Evolutionary conservation across 2,329 filamentous ascomycete genomes (phyloP), one percentile per base, ranked within the genome.

Genomic region (Neurospora sp.): DNA sequence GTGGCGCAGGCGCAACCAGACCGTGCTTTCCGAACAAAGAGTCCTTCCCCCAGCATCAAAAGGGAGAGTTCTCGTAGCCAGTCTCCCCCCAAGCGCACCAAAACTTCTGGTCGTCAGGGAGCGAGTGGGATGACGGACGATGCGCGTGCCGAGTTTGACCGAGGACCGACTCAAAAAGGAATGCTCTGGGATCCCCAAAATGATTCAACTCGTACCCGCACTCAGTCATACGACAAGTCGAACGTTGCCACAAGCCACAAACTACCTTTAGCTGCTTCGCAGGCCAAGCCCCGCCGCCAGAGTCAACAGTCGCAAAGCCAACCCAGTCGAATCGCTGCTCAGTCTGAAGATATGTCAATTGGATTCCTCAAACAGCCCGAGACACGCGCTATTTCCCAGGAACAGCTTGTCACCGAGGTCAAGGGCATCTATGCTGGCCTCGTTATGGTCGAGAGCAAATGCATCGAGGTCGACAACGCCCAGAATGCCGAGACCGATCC

Each of bases 361-460:
- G 72, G 71, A 66, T 70, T 77, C 28, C 74, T 78, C 10, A 75
- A 76, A 13, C 86, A 93, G 73, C 88, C 86, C 0, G 85, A 90
- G 68, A 92, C 89, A 0, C 81, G 89, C 0, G 86, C 88, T 0
- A 93, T 96, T 8, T 90, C 89, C 0, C 90, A 93, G 72, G 90
- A 93, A 0, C 91, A 97, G 74, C 83, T 97, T 0, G 87, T 93
- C 0, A 88, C 89, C 0, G 93, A 97, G 75, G 91, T 96, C 0
- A 93, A 93, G 70, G 89, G 89, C 0, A 96, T 96, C 3, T 97
- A 97, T 75, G 89, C 90, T 0, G 93, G 92, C 0, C 80, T 97
- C 0, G 90, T 93, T 0, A 92, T 96, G 88, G 92, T 97, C 0
- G 95, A 98, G 77, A 88, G 87, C 33, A 93, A 96, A 74, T 95